A percentile compares a stretch with the other conserved stretches of the same genome.
phyloP scores from a whole-genome alignment of 371 early-diverging fungal species.

The Gilbertella persicaria region DNA sequence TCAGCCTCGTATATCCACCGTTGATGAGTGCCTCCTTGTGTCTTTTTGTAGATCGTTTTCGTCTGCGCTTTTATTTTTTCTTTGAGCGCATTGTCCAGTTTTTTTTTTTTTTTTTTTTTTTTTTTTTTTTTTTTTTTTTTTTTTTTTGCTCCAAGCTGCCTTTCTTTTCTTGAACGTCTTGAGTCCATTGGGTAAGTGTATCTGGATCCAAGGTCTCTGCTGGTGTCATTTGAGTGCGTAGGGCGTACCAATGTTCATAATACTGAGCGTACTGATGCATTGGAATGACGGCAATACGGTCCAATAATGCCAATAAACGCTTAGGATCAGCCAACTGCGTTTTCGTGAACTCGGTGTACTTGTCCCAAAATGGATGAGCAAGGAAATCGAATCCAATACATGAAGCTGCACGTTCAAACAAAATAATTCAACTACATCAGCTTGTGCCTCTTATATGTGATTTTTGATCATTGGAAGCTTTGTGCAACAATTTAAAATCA shows the following conservation, averaged over 20 bases:
- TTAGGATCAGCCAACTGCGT: slow-evolving; percentile 35
- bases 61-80: slow-evolving; percentile 53
- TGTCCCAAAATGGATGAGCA: slow-evolving; percentile 73
- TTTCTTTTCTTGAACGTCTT: slow-evolving; percentile 30
- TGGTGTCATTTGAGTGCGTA: slow-evolving; percentile 49
- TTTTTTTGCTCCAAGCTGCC: no score
- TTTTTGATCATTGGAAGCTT: slow-evolving; percentile 48
- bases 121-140: no score
- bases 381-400: slow-evolving; percentile 68
- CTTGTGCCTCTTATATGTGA: neutral
- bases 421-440: slow-evolving; percentile 17
- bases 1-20: slow-evolving; percentile 57
- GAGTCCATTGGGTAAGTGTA: slow-evolving; percentile 40
- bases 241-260: slow-evolving; percentile 66
- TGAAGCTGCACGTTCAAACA: slow-evolving; percentile 64
- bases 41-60: slow-evolving; percentile 55
- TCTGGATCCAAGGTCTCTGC: slow-evolving; percentile 50
- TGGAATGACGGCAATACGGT: slow-evolving; percentile 65
- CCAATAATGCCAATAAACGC: slow-evolving; percentile 52
- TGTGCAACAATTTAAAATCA: slow-evolving; percentile 54
- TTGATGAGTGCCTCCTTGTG: slow-evolving; percentile 58
- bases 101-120: no score
- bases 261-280: slow-evolving; percentile 73
- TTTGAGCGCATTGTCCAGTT: no score
- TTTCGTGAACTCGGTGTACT: slow-evolving; percentile 68